Base-by-base conservation (phyloP, 2,329 filamentous ascomycete genomes). In the Whalleya microplaca region DNA sequence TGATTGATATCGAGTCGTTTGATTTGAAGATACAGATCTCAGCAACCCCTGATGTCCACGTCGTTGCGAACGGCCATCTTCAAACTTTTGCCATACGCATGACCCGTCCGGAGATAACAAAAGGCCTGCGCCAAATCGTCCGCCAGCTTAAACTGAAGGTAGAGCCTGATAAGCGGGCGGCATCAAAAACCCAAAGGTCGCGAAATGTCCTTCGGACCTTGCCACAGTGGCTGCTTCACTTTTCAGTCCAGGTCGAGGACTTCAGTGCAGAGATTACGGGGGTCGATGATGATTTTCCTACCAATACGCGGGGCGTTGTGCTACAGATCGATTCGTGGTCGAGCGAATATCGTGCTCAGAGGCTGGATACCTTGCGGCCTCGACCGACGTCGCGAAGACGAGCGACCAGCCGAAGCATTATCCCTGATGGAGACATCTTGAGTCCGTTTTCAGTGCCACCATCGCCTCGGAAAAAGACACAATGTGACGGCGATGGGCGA, bases 261-360 rank as follows among this genome's bases (percentile, higher is more conserved):
- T 92, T 96, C 67, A 95, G 91, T 65, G 80, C 96, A 48, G 94
- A 99, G 71, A 84, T 98, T 51, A 95, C 95, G 18, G 95, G 95
- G 2, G 80, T 95, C 20, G 96, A 99, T 69, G 81, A 88, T 46
- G 85, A 88, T 19, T 91, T 98, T 32, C 96, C 93, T 0, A 84
- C 88, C 44, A 86, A 94, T 53, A 89, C 89, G 14, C 85, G 92
- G 20, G 95, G 95, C 18, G 81, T 96, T 41, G 92, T 91, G 0
- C 70, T 99, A 16, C 93, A 97, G 67, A 78, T 98, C 44, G 91
- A 96, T 63, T 90, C 88, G 0, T 95, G 93, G 85, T 91, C 88
- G 0, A 86, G 90, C 2, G 92, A 98, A 65, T 99, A 99, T 73
- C 88, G 89, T 63, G 90, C 91, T 2, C 90, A 95, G 65, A 89